Evolutionary conservation across 2,329 filamentous ascomycete species (phyloP), one percentile per base, ranked within the genome.

Genomic region (Botryotinia globosa): DNA sequence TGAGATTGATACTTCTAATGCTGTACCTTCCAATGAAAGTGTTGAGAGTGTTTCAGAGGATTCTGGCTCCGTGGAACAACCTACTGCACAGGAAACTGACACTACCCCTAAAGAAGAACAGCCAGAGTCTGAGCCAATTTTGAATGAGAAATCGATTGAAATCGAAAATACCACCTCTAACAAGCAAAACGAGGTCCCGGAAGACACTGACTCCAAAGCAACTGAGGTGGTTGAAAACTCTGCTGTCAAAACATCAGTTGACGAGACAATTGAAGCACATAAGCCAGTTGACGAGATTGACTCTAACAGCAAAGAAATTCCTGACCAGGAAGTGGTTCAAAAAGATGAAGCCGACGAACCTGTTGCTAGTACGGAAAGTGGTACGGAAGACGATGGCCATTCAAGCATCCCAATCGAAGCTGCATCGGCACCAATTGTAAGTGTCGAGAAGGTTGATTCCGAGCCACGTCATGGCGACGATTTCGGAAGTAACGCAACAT

Each of bases 401-500:
- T 1, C 65, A 56, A 56, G 37, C 18, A 56, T 56, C 29, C 25
- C 65, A 25, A 32, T 37, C n/a, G 65, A 56, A 56, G 48, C 32
- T 42, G 48, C 39, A 29, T 44, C 65, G 48, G 39, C 39, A 22
- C 81, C 82, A 12, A 72, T 75, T 16, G 63, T 82, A 20, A 61
- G 68, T 22, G 76, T 83, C 29, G 81, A 83, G 73, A 81, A 82
- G 73, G 78, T 78, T 1, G 81, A 83, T 64, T 75, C 78, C 9
- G 73, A 78, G 65, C 81, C 80, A 32, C 76, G 76, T 18, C 75
- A 80, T 77, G 81, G 80, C 20, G 81, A 83, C 61, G 80, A 82
- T 74, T 80, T 82, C 74, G 81, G 80, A 10, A 63, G 76, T 10
- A 72, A 78, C 63, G 80, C 81, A 37, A 82, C 80, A 7, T 72